These are phyloP conservation scores for Globisporangium echinulatum DNA, from an alignment of 352 stramenopile species.

Conservation along the genomic window DNA sequence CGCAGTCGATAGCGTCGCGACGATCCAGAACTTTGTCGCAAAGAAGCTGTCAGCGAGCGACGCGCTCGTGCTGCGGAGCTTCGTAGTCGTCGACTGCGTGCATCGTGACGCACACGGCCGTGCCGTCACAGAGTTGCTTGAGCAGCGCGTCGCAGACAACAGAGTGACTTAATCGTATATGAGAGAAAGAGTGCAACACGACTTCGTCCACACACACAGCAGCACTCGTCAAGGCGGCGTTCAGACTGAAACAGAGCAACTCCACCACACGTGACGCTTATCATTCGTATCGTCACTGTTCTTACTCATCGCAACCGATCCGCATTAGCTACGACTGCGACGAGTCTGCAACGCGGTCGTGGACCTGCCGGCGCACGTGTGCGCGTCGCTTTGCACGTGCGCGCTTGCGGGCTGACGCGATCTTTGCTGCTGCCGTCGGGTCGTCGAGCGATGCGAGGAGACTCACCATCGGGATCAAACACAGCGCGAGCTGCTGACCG, in stretches of 20 bases:
- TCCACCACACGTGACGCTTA: no score
- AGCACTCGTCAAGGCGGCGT: no score
- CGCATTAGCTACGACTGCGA: not conserved
- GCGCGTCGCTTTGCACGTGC: conserved; percentile 21
- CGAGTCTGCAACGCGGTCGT: not conserved
- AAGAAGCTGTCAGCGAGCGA: conserved; percentile 5
- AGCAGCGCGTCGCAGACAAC: not conserved
- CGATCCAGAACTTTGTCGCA: conserved; percentile 12
- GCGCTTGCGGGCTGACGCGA: conserved; percentile 34
- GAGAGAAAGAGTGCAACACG: no score
- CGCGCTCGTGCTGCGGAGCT: not conserved
- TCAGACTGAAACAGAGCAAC: no score
- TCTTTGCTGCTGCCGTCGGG: conserved; percentile 45
- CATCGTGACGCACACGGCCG: conserved; percentile 7
- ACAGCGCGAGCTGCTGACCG: conserved; percentile 44
- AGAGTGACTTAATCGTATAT: no score
- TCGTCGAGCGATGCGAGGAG: conserved; percentile 58
- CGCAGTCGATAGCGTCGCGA: conserved; percentile 10
- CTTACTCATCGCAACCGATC: no score
- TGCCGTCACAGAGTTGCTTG: not conserved
- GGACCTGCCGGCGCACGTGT: not conserved
- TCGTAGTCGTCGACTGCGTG: conserved; percentile 4
- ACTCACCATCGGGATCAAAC: conserved; percentile 66
- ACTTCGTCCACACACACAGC: no score
- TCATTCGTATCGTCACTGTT: no score